Evolutionary conservation across 106 monocot species (phyloP), one percentile per base, ranked within the genome.

Genomic region (Cymbidium sinense): DNA sequence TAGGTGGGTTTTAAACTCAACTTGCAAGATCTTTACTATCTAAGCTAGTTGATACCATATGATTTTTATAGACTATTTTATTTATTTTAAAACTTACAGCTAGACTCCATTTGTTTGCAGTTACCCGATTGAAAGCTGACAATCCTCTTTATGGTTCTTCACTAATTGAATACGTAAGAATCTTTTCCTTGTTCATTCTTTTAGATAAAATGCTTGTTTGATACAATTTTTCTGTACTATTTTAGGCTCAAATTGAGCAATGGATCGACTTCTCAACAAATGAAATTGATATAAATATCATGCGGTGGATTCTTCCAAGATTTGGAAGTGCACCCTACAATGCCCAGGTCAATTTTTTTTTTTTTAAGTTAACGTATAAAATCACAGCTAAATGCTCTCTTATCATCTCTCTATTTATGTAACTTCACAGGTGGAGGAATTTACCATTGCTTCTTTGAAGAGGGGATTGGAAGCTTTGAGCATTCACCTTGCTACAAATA

Each of bases 241-340:
- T 33, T 12, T 70, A 96, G 96, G 91, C 81, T 58, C 84, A 62
- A 36, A 87, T 96, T 77, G 93, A 96, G 73, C 96, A 96, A 80
- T 96, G 96, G 96, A 89, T 96, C n/a, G 96, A 96, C 64, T 96
- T 96, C 76, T 64, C 91, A 39, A 36, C 89, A 25, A 84, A 79
- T 18, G 96, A 96, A 72, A 79, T 96, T 78, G 96, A 93, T 83
- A 30, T 73, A 27, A 75, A 78, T 82, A 76, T 96, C 76, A 79
- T 19, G 20, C 51, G 77, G 10, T 93, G 93, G 93, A 43, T 83
- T 37, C 88, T 81, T 77, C 96, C 96, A 69, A 86, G 96, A 65
- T 33, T 86, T 23, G 95, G 95, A 67, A 83, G 29, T 83, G 13
- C 5, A 20, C 82, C 82, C 58, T 91, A 87, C 50, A 34, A 83